phyloP scores from a whole-genome alignment of 495 filamentous ascomycete genomes.

The Lasiosphaeris hirsuta region DNA sequence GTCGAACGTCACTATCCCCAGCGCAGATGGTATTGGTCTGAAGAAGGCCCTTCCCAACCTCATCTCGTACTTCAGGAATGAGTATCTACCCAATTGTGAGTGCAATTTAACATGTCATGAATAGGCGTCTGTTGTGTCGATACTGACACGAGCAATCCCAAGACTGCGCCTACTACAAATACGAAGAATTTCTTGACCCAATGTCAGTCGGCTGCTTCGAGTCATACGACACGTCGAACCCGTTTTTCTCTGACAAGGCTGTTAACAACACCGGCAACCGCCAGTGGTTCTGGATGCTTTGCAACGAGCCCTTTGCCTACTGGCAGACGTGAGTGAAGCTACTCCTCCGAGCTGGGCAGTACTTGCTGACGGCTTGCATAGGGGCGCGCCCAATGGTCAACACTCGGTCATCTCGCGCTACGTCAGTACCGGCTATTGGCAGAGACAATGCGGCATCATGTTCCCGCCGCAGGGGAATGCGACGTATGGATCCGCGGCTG shows the following conservation, averaged over 20 bases:
- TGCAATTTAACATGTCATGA: too few species aligned
- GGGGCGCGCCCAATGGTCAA: conserved; percentile 44
- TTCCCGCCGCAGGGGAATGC: conserved; percentile 53
- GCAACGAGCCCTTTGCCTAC: conserved; percentile 61
- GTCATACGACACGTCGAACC: conserved; percentile 52
- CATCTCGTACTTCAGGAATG: conserved; percentile 48
- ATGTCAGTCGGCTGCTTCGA: conserved; percentile 53
- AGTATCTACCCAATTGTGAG: conserved; percentile 50
- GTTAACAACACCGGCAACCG: conserved; percentile 49
- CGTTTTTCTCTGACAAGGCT: conserved; percentile 50
- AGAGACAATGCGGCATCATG: conserved; percentile 54
- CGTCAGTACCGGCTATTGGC: conserved; percentile 53
- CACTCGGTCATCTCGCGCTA: conserved; percentile 52
- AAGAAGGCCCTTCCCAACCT: conserved; percentile 53
- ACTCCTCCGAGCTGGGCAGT: neutral
- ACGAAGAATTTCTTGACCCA: conserved; percentile 45
- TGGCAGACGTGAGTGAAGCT: conserved; percentile 50
- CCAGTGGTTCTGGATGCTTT: conserved; percentile 62
- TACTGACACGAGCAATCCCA: neutral
- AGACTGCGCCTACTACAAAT: conserved; percentile 40
- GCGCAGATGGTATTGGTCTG: conserved; percentile 50
- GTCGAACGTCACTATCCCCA: neutral
- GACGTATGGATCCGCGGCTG: conserved; percentile 48
- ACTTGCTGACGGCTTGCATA: neutral
- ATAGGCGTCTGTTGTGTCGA: neutral